Evolutionary conservation across 1,284 basidiomycete species (phyloP).

Genomic region (Tetrapyrgos nigripes): DNA sequence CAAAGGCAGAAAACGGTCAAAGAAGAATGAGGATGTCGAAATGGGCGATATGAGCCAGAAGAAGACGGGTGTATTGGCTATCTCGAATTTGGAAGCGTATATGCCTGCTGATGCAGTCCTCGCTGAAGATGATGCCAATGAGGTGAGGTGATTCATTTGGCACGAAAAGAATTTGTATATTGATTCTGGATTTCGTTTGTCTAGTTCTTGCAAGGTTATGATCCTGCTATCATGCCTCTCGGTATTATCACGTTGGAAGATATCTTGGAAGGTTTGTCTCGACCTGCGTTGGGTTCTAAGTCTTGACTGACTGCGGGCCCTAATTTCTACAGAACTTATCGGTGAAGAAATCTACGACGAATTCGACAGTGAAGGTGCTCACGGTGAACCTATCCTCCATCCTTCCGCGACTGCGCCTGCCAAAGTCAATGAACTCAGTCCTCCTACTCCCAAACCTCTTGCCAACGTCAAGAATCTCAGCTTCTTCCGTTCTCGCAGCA

Average conservation of each 20-base stretch:
- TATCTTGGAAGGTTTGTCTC: constrained; percentile 78
- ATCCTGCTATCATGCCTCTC: constrained; percentile 78
- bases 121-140: constrained; percentile 69
- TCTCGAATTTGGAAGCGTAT: constrained; percentile 69
- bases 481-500: constrained; percentile 65
- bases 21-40: neutral
- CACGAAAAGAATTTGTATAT: neutral
- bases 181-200: too few relatives aligned
- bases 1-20: neutral
- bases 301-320: neutral
- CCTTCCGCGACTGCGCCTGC: constrained; percentile 25
- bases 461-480: constrained; percentile 53
- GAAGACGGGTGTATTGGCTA: constrained; percentile 48
- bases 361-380: constrained; percentile 76
- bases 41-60: neutral
- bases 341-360: constrained; percentile 93
- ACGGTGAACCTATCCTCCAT: constrained; percentile 67
- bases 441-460: constrained; percentile 41
- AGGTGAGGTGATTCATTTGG: constrained; percentile 46
- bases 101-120: constrained; percentile 87
- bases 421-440: constrained; percentile 25
- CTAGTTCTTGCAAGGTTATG: constrained; percentile 79
- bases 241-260: constrained; percentile 96
- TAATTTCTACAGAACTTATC: constrained; percentile 69
- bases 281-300: too few relatives aligned